Base-by-base conservation (phyloP, 2,329 filamentous ascomycete genomes). In the Hymenoscyphus albidus region DNA sequence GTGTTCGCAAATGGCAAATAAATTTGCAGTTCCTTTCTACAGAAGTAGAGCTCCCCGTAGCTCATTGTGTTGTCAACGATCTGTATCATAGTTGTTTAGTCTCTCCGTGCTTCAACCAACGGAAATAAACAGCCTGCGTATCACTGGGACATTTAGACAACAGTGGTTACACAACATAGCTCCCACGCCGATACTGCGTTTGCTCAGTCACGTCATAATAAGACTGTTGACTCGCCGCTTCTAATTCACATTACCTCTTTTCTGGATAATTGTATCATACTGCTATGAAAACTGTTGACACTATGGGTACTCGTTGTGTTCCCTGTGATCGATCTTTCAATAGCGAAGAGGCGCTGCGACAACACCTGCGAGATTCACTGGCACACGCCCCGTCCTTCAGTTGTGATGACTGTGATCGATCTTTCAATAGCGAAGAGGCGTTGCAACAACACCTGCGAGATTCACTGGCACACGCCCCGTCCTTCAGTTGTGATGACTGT, bases 391-490 rank as follows among this genome's bases (percentile, higher is more conserved):
- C n/a, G n/a, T n/a, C n/a, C n/a, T 69, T 69, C 44, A 54, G 65
- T 58, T 71, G 66, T 58, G 60, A 69, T 2, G 38, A 39, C 58
- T 69, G 65, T 48, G 61, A 70, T 64, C 67, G 69, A 69, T 67
- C 67, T 44, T 71, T 69, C 59, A 35, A 58, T 42, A 72, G 55
- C 65, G 63, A 70, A 38, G 65, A 67, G 58, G 69, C 69, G 22
- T 51, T 72, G 18, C 40, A 70, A 59, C 66, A 70, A 63, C 68
- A 73, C 63, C 65, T 72, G 51, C 64, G 64, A 12, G 40, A 42
- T 14, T 12, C 40, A 12, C 40, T 14, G 16, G 40, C 40, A 12
- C 40, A 42, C 40, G 40, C 67, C 57, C n/a, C n/a, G n/a, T n/a
- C n/a, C n/a, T 69, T 69, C 44, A 54, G 65, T 58, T 71, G 66